Evolutionary conservation across 768 basidiomycete species (phyloP), one percentile per base, ranked within the genome.

Genomic region (Dioszegia crocea): DNA sequence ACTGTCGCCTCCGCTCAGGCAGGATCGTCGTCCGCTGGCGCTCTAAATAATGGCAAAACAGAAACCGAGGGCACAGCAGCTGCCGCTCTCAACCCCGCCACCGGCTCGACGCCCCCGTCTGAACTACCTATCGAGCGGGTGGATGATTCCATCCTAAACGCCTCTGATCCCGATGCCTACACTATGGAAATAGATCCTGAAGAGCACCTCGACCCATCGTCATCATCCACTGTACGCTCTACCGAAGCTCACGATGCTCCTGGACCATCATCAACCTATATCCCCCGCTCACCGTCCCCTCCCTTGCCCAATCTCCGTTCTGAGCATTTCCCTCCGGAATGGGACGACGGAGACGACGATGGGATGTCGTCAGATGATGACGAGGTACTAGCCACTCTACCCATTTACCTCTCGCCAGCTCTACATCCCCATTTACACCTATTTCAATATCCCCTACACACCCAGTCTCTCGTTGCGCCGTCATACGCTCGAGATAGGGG

Each of bases 401-500:
- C 77, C 4, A 71, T 78, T 36, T 78, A 75, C 63, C 63, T 78
- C 24, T 71, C 73, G 4, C 64, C 76, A 1, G 48, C 61, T 4
- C 62, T 76, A 2, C 53, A 56, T 6, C 67, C 69, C 1, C 46
- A 73, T 39, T 48, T 78, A 8, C 66, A 75, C 52, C 61, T 78
- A 4, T 76, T 74, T 57, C 76, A 78, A 61, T 78, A 71, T 57
- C 77, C 77, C 0, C 60, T 71, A n/a, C 67, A 65, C 24, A 70
- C 65, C 36, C 43, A 56, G 6, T 55, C 67, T 8, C 50, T 73
- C 26, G 46, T 40, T 10, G 66, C 70, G 1, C 71, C 77, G 3
- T 56, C 56, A 17, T 71, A 64, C 54, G 75, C 75, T 0, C 24
- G 30, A 10, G 64, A 67, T 44, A 57, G 67, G 11, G 74, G 74